Base-by-base conservation (phyloP, 2,329 filamentous ascomycete genomes). In the Xylaria polymorpha region DNA sequence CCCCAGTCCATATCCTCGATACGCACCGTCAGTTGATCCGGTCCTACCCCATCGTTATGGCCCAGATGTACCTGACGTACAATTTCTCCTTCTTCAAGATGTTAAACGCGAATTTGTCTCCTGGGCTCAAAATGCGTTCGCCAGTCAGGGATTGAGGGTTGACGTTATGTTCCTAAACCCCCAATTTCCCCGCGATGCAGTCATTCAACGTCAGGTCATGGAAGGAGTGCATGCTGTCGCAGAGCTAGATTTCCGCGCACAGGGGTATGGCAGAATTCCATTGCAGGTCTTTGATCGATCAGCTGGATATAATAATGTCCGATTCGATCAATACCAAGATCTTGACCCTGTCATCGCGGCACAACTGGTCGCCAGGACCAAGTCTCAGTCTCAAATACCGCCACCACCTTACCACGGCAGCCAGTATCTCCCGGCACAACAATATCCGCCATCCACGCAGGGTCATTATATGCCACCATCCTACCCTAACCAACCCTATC, bases 151-250 rank as follows among this genome's bases (percentile, higher is more conserved):
- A 2, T 83, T 98, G 44, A 91, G 88, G 68, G 90, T 91, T 15
- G 92, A 97, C 75, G 90, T 94, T 22, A 90, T 97, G 81, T 91
- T 92, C 73, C 84, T 98, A 55, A 91, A 90, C 64, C 90, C 93
- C 37, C 89, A 92, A 25, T 88, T 97, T 55, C 88, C 92, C 20
- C 90, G 94, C 70, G 88, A 91, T 43, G 88, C 91, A 5, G 90
- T 97, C n/a, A 88, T 98, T 61, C 90, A 93, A 73, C 87, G 92
- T 61, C 94, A 97, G 78, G 92, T 97, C 44, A 83, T 94, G 12
- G 94, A 98, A 79, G 95, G 96, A 20, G 95, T 98, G 1, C 87
- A 93, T 61, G 95, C 92, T 9, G 92, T 98, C 15, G 90, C 93
- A 5, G 91, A 94, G 74, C 86, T 98, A 15, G 90, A 92, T 69